Base-by-base conservation (phyloP, 768 basidiomycete genomes). In the Tubosaeta brunneosetosa region DNA sequence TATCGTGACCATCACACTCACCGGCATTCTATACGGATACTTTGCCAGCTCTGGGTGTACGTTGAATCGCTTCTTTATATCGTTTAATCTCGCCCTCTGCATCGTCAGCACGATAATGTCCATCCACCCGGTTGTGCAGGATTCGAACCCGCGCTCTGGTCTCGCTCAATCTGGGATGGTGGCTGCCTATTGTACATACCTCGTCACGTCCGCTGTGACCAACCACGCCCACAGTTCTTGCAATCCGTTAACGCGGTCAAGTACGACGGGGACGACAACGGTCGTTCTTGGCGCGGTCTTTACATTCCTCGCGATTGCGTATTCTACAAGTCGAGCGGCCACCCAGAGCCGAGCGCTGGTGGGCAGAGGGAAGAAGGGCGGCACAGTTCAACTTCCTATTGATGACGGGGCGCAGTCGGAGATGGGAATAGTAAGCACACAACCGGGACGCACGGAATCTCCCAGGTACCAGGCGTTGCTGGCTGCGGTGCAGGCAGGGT, bases 251-350 rank as follows among this genome's bases (percentile, higher is more conserved):
- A 85, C 84, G 44, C 80, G 82, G 53, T 75, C 77, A 41, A 75
- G 73, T 22, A 81, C 81, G 44, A 89, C 94, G 1, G 84, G 86
- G 54, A 92, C 84, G 34, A 93, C 92, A 8, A 87, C 91, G 2
- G 83, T 97, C 43, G 75, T 97, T 26, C 77, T 97, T 41, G 97
- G 97, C 29, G 97, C 91, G 8, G 68, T 92, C 11, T 97, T 99
- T 71, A 99, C 97, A 0, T 99, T 99, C 83, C 72, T 98, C 43
- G 94, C 97, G 5, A 97, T 99, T 60, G 95, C 97, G 7, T 99
- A 97, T 66, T 97, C 94, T 27, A 98, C 97, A 0, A 90, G 86
- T 25, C 80, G 95, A 47, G 97, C 97, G 6, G 97, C 97, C 10
- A 99, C 97, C 1, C 93, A 95, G 71, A 91, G 89, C 62, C 84